Evolutionary conservation across 179 eudicot genomes (phyloP).

Genomic region (Beta macrorhiza): DNA sequence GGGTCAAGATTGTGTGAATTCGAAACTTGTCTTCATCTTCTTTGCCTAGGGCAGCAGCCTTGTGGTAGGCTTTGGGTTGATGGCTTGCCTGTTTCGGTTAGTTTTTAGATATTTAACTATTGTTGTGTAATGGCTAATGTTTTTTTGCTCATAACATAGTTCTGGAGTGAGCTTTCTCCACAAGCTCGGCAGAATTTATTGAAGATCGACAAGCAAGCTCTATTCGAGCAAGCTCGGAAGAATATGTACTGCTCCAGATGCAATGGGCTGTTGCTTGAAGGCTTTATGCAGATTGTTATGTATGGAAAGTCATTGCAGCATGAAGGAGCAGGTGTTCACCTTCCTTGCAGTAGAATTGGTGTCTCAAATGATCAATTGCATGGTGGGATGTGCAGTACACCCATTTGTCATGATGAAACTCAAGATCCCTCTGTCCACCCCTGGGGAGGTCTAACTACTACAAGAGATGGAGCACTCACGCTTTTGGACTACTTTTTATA

Average conservation of each 20-base stretch:
- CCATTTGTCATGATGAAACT: slow-evolving; percentile 56
- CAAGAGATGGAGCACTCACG: slow-evolving; percentile 78
- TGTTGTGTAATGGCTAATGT: slow-evolving; percentile 16
- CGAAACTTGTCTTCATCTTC: not conserved
- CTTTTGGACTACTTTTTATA: slow-evolving; percentile 78
- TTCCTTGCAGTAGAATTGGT: slow-evolving; percentile 40
- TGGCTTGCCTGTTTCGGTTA: not conserved
- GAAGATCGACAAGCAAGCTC: slow-evolving; percentile 78
- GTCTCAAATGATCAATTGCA: slow-evolving; percentile 39
- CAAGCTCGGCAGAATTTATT: slow-evolving; percentile 85
- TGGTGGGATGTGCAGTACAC: slow-evolving; percentile 29
- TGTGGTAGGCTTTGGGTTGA: not conserved
- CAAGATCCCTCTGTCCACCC: slow-evolving; percentile 97
- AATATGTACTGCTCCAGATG: slow-evolving; percentile 98
- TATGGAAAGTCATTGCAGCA: slow-evolving; percentile 90
- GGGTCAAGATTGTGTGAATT: not conserved
- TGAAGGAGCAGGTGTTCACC: slow-evolving; percentile 50
- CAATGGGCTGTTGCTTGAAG: slow-evolving; percentile 90
- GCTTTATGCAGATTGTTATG: slow-evolving; percentile 84
- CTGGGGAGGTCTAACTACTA: slow-evolving; percentile 93
- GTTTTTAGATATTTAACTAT: not conserved
- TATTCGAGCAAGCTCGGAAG: slow-evolving; percentile 97
- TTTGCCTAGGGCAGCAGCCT: not conserved
- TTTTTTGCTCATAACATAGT: slow-evolving; percentile 45
- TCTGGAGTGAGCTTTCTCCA: slow-evolving; percentile 80